Evolutionary conservation across 805 yeast species (phyloP).

Genomic region (Torulaspora microellipsoides): DNA sequence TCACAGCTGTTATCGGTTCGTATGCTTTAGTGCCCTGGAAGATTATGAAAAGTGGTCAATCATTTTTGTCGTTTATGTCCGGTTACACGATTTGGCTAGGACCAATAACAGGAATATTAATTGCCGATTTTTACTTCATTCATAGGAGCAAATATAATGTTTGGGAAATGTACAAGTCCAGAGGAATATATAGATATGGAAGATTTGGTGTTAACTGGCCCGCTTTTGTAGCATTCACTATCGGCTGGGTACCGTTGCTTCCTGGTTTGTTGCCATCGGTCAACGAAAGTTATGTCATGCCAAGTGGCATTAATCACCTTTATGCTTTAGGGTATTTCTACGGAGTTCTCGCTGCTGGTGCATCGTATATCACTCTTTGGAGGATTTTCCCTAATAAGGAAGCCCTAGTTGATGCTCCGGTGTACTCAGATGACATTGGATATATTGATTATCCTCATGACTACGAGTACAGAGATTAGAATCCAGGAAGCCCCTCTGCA

Average conservation of each 20-base stretch:
- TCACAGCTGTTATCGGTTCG: conserved; percentile 39
- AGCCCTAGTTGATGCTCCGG: not conserved
- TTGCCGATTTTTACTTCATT: conserved; percentile 47
- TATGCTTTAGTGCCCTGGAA: conserved; percentile 51
- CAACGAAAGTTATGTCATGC: conserved; percentile 49
- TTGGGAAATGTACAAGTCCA: conserved; percentile 49
- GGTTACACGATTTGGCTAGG: conserved; percentile 70
- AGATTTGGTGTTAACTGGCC: conserved; percentile 63
- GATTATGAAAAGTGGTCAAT: conserved; percentile 49
- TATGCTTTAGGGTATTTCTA: conserved; percentile 40
- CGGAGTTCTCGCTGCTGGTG: not conserved
- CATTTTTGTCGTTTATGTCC: conserved; percentile 61
- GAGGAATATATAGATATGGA: conserved; percentile 45
- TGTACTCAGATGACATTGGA: not conserved
- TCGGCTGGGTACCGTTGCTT: conserved; percentile 24
- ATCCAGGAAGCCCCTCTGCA: too few relatives aligned
- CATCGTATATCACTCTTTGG: not conserved
- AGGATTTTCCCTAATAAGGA: not conserved
- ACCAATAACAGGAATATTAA: conserved; percentile 62
- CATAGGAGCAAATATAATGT: conserved; percentile 56
- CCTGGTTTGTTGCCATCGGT: conserved; percentile 39
- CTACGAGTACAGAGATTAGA: not conserved
- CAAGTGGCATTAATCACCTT: conserved; percentile 60
- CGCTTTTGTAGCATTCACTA: conserved; percentile 54
- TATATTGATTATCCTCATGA: not conserved